A percentile compares a stretch with the other conserved stretches of the same genome.
Evolutionary conservation across 2,329 filamentous ascomycete species (phyloP).

Genomic region (Xylariaceae sp.): DNA sequence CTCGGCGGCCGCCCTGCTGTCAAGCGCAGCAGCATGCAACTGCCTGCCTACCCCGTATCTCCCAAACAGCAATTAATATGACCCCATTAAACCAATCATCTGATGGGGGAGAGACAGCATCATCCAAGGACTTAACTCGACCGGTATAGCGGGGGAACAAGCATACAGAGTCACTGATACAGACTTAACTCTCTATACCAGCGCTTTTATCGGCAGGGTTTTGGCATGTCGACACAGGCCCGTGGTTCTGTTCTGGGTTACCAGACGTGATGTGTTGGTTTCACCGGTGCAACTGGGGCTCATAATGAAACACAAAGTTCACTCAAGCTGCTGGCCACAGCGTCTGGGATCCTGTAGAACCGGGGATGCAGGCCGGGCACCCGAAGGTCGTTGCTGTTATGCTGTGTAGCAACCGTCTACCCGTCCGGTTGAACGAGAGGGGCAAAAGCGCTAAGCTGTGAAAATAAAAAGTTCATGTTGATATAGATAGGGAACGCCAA

Average conservation of each 20-base stretch:
- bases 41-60: constrained; percentile 4
- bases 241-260: background rate
- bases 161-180: background rate
- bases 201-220: constrained; percentile 1
- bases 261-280: background rate
- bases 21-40: constrained; percentile 8
- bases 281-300: constrained; percentile 5
- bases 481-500: constrained; percentile 1
- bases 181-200: background rate
- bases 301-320: constrained; percentile 1
- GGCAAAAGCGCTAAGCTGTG: background rate
- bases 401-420: constrained; percentile 7
- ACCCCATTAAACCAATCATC: constrained; percentile 5
- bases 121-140: constrained; percentile 7
- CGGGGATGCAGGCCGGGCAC: constrained; percentile 1
- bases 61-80: constrained; percentile 1
- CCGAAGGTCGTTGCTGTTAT: constrained; percentile 5
- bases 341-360: background rate
- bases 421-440: constrained; percentile 3
- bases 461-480: background rate
- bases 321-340: background rate
- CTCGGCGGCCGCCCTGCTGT: constrained; percentile 12
- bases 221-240: constrained; percentile 1
- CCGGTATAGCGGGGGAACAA: constrained; percentile 6
- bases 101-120: background rate